Evolutionary conservation across 176 grass and related monocot species (phyloP), one percentile per base, ranked within the genome.

Genomic region (Carex pumila): DNA sequence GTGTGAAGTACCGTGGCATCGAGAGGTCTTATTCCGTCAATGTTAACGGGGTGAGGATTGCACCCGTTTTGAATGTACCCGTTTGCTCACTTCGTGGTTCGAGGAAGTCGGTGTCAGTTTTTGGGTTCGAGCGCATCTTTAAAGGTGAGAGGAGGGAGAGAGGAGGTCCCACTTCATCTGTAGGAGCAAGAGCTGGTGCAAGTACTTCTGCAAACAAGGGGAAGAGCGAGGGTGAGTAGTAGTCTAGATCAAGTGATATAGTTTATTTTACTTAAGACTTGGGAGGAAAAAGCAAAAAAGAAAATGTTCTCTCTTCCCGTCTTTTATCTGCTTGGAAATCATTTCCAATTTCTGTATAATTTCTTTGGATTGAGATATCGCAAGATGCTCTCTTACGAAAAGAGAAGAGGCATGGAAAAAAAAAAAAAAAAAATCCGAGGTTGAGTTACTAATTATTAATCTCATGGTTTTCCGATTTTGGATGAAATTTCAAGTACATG

Each of bases 21-120:
- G 95, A 94, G 89, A 88, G 95, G 7, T 98, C 95, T 5, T 98
- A 98, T 86, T 98, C 95, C 3, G 95, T 92, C 57, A 93, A 94
- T 90, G 92, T 98, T 54, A 83, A 68, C 1, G 80, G 80, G 22
- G 80, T 83, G 47, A 85, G 92, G 84, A 87, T 98, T 12, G 88
- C 91, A 3, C 92, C 95, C 11, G 92, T 98, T 0, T 89, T 98
- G 22, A 98, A 98, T 83, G 95, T 98, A 9, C 92, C 95, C 41
- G 88, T 94, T 37, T 90, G 92, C 89, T 96, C 94, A 7, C 94
- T 96, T 36, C 94, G 91, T 12, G 87, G 91, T 14, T 96, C 94
- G 1, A 85, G 91, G 67, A 98, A 98, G 88, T 89, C 90, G 41
- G 90, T 91, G 1, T 94, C 92, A 29, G 94, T 92, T 11, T 95